These are phyloP conservation scores for Boletus rufocinnamomeus DNA, from an alignment of 768 basidiomycete species.

Conservation along the genomic window DNA sequence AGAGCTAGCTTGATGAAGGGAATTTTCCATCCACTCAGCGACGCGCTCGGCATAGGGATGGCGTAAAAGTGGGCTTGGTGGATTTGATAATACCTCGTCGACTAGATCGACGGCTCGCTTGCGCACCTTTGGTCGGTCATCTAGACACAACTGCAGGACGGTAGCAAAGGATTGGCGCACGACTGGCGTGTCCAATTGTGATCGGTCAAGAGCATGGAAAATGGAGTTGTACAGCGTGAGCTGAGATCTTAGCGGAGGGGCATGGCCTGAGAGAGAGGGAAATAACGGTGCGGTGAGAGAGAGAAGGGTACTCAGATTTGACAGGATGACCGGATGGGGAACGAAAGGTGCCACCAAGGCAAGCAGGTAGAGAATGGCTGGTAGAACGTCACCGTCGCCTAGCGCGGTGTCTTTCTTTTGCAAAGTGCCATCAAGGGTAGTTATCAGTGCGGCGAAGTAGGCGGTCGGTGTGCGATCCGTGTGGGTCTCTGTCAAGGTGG, in stretches of 20 bases:
- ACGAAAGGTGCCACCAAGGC: constrained; percentile 45
- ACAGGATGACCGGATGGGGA: constrained; percentile 73
- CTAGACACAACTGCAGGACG: constrained; percentile 78
- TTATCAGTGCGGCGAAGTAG: constrained; percentile 91
- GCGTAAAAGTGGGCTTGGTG: constrained; percentile 70
- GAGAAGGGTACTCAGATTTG: constrained; percentile 71
- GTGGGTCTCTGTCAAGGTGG: constrained; percentile 69
- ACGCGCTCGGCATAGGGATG: constrained; percentile 89
- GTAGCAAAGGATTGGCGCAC: constrained; percentile 85
- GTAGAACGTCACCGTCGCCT: constrained; percentile 63
- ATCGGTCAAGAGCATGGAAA: constrained; percentile 67
- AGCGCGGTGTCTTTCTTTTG: constrained; percentile 61
- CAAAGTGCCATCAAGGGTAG: constrained; percentile 77
- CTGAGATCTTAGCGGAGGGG: constrained; percentile 85
- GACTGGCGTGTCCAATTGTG: constrained; percentile 64
- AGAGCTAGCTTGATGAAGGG: constrained; percentile 64
- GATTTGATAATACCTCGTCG: constrained; percentile 69
- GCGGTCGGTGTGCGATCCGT: constrained; percentile 78
- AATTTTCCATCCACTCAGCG: constrained; percentile 73
- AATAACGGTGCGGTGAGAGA: constrained; percentile 79
- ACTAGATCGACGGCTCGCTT: constrained; percentile 88
- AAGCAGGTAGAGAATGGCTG: constrained; percentile 42
- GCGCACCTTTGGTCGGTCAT: constrained; percentile 92
- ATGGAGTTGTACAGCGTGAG: constrained; percentile 73
- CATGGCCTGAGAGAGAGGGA: constrained; percentile 59